Evolutionary conservation across 805 yeast species (phyloP), one percentile per base, ranked within the genome.

Genomic region (Wickerhamiella alocasiicola): DNA sequence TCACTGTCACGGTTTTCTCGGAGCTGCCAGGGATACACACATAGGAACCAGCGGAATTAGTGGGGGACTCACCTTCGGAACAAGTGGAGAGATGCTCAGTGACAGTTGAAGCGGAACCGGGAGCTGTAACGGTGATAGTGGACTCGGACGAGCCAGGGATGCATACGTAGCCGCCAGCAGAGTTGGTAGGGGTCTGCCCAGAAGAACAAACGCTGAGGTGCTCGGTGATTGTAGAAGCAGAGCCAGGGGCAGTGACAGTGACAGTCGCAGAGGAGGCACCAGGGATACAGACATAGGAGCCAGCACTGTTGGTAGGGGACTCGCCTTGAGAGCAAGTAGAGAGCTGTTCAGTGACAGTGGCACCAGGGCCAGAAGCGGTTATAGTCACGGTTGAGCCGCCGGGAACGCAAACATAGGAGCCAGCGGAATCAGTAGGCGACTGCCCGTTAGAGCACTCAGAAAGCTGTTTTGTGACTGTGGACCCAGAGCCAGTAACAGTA

Each of bases 51-150:
- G n/a, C n/a, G n/a, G n/a, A n/a, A n/a, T n/a, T n/a, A n/a, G n/a
- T n/a, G n/a, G n/a, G n/a, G n/a, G n/a, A n/a, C n/a, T n/a, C n/a
- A n/a, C n/a, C n/a, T n/a, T n/a, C n/a, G n/a, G 53, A 49, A 19
- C 41, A 34, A 12, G 48, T 26, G 6, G 38, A n/a, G 17, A 42
- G 41, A 16, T 27, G 30, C 28, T 41, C 41, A 28, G 48, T 36
- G 7, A 32, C 21, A 23, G 44, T 32, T 9, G 34, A 44, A 26
- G 47, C 45, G 4, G 28, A 23, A 12, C 30, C 26, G 13, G 40
- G 40, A n/a, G 39, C 26, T 18, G 46, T 46, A 18, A 37, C 42
- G 12, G 53, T 48, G 9, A 46, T 44, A n/a, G 51, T 49, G 18
- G 38, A 19, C 6, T 40, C 25, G 9, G 23, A 19, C 17, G 39